These are phyloP conservation scores for Colletotrichum sp. DNA, from an alignment of 2,329 filamentous ascomycete species.

Conservation along the genomic window DNA sequence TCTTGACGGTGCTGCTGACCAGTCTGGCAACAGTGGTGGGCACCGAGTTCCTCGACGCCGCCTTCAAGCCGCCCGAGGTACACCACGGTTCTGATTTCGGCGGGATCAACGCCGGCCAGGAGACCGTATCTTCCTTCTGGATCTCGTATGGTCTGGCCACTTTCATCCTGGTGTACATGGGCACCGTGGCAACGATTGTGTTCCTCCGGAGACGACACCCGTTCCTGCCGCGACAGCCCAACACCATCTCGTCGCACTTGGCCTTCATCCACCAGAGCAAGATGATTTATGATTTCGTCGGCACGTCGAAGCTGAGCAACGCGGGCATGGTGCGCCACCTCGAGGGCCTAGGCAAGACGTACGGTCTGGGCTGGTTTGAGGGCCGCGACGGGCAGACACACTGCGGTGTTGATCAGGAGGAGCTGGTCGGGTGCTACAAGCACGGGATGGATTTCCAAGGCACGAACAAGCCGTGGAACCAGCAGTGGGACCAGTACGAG, in stretches of 20 bases:
- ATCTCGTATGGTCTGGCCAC: conserved; percentile 66
- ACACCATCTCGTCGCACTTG: conserved; percentile 77
- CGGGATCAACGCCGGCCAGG: conserved; percentile 57
- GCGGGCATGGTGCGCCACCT: conserved; percentile 67
- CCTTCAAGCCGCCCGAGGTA: conserved; percentile 17
- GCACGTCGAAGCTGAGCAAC: conserved; percentile 67
- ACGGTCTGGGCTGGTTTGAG: conserved; percentile 79
- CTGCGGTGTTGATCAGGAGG: conserved; percentile 80
- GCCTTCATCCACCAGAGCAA: conserved; percentile 82
- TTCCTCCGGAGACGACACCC: conserved; percentile 68
- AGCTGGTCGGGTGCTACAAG: conserved; percentile 68
- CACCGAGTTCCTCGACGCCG: conserved; percentile 56
- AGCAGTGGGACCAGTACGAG: conserved; percentile 38
- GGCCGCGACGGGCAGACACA: conserved; percentile 77
- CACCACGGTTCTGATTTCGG: conserved; percentile 15
- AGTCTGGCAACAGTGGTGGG: conserved; percentile 71
- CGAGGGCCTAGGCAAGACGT: conserved; percentile 66
- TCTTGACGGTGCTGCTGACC: conserved; percentile 73
- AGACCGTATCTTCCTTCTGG: conserved; percentile 70
- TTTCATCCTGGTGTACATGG: conserved; percentile 71
- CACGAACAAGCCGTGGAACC: conserved; percentile 59
- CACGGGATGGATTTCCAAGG: conserved; percentile 61
- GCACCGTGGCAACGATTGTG: conserved; percentile 62
- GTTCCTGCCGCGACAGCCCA: conserved; percentile 79
- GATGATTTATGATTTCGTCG: conserved; percentile 79